phyloP scores from a whole-genome alignment of 257 asterid genomes.

The Cinchona pubescens region DNA sequence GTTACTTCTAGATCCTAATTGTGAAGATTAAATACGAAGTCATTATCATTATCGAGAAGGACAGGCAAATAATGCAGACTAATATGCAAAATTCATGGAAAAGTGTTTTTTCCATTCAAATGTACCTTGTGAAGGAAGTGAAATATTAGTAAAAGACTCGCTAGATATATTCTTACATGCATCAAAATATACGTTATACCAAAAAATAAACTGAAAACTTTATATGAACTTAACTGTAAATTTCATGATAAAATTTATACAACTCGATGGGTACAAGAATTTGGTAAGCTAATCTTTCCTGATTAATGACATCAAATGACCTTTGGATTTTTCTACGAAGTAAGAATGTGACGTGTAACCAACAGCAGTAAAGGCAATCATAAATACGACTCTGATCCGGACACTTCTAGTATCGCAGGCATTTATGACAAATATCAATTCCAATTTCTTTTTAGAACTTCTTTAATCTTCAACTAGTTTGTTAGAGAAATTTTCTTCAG shows the following conservation, averaged over 20 bases:
- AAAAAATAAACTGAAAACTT: too few relatives aligned
- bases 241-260: too few relatives aligned
- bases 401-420: conserved; percentile 7
- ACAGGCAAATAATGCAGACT: not conserved
- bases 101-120: not conserved
- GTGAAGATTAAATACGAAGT: not conserved
- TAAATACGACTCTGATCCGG: conserved; percentile 21
- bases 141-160: too few relatives aligned
- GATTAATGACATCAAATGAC: not conserved
- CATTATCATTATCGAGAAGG: not conserved
- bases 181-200: too few relatives aligned
- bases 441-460: not conserved
- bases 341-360: conserved; percentile 29
- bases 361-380: conserved; percentile 29
- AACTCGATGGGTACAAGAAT: too few relatives aligned
- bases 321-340: not conserved
- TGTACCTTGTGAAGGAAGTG: too few relatives aligned
- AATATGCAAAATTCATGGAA: not conserved
- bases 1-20: not conserved
- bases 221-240: too few relatives aligned
- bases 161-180: too few relatives aligned
- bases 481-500: not conserved
- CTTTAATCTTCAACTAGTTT: not conserved
- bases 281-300: too few relatives aligned
- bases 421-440: conserved; percentile 10